A percentile compares a stretch with the other conserved stretches of the same genome.
phyloP scores from a whole-genome alignment of 2,329 filamentous ascomycete species.

The Grosmannia clavigera region DNA sequence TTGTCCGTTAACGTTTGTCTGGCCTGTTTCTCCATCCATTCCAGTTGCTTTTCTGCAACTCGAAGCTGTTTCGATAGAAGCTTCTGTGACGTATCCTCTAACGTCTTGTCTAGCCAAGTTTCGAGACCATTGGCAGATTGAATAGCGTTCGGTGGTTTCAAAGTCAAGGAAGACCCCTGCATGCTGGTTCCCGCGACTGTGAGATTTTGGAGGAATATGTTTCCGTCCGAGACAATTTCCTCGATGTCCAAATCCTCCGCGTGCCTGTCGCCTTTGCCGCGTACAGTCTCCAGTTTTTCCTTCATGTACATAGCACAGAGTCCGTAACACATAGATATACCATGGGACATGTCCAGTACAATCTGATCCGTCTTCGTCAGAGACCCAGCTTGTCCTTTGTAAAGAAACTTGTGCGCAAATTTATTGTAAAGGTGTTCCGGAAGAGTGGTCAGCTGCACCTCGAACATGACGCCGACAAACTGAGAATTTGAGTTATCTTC shows the following conservation, averaged over 20 bases:
- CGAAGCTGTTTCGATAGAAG: too few relatives aligned
- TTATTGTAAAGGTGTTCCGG: neutral
- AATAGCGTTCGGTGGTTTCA: too few relatives aligned
- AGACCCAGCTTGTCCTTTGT: neutral
- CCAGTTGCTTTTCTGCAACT: too few relatives aligned
- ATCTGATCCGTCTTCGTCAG: neutral
- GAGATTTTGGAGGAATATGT: too few relatives aligned
- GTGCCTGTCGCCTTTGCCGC: neutral
- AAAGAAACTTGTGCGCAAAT: neutral
- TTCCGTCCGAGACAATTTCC: too few relatives aligned
- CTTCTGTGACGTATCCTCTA: too few relatives aligned
- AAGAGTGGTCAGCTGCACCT: neutral
- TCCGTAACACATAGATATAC: neutral
- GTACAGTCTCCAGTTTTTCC: neutral
- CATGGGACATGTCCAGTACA: neutral
- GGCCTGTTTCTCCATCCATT: neutral
- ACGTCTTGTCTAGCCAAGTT: too few relatives aligned
- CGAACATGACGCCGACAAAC: neutral
- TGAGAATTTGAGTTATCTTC: neutral
- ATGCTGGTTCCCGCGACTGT: too few relatives aligned
- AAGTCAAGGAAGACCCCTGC: too few relatives aligned
- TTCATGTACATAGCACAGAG: neutral
- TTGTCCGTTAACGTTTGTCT: too few relatives aligned
- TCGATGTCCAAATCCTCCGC: too few relatives aligned
- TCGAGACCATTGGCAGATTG: too few relatives aligned